These are phyloP conservation scores for Dictyostelium firmibasis DNA, from an alignment of 78 protist genomes.

Conservation along the genomic window DNA sequence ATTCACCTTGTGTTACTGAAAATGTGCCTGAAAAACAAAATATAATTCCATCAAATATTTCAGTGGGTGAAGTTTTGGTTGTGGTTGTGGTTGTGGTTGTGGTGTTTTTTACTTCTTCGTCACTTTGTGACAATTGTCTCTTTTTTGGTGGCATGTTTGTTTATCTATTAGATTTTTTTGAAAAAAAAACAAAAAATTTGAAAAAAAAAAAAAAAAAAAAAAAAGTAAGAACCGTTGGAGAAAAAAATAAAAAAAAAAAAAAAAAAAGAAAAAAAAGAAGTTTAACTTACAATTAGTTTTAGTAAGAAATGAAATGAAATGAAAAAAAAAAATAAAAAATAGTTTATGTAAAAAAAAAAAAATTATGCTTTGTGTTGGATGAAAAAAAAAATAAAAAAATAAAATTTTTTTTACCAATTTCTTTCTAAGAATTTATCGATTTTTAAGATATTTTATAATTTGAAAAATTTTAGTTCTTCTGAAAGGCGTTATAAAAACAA, in stretches of 20 bases:
- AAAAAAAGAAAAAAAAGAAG: no score
- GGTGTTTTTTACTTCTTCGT: neutral
- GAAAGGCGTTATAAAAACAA: no score
- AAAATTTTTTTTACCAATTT: no score
- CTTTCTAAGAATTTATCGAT: no score
- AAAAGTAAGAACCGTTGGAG: neutral
- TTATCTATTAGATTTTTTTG: neutral
- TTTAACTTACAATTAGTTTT: neutral
- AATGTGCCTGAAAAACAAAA: conserved; percentile 24
- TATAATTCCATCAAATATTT: conserved; percentile 19
- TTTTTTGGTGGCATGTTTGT: conserved; percentile 25
- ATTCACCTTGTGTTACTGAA: conserved; percentile 24
- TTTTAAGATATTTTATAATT: no score
- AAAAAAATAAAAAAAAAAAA: no score
- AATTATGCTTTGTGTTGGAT: no score
- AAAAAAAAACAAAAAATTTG: neutral
- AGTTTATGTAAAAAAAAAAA: no score
- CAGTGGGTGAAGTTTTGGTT: neutral
- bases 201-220: neutral
- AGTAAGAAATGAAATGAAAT: neutral
- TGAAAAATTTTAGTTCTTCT: no score
- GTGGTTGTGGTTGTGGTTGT: neutral
- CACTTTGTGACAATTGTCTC: neutral
- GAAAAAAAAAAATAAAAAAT: no score
- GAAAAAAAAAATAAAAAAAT: no score